phyloP scores from a whole-genome alignment of 2,329 filamentous ascomycete genomes.

The Diaporthe ilicicola region DNA sequence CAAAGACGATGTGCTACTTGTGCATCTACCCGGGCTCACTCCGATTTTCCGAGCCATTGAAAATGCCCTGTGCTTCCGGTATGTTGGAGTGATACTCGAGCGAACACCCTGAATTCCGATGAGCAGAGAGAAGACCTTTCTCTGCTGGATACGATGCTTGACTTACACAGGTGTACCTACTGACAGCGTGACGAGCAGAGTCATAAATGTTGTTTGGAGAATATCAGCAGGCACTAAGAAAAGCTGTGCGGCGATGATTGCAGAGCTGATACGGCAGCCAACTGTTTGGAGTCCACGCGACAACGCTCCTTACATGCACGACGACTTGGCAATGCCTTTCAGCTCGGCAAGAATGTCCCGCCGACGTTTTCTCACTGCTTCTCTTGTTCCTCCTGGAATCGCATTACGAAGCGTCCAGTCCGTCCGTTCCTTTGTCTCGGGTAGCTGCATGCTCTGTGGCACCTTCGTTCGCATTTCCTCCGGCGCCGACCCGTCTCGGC shows the following conservation, averaged over 20 bases:
- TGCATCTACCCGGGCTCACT: neutral
- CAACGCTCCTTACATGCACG: neutral
- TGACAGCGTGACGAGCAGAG: neutral
- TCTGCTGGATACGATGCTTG: neutral
- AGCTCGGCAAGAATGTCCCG: neutral
- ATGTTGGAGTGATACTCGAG: neutral
- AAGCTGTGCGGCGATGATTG: neutral
- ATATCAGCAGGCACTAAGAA: neutral
- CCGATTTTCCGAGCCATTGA: neutral
- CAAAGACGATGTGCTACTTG: neutral
- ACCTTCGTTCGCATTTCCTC: slow-evolving; percentile 21
- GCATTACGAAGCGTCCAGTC: slow-evolving; percentile 10
- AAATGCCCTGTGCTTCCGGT: neutral
- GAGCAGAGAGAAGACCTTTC: neutral
- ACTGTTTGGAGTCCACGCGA: neutral
- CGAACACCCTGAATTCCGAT: neutral
- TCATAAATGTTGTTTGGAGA: neutral
- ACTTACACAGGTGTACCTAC: too few species aligned
- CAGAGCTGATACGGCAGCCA: too few species aligned
- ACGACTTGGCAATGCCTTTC: too few species aligned
- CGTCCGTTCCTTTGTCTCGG: slow-evolving; percentile 12
- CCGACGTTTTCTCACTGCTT: neutral
- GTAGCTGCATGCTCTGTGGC: slow-evolving; percentile 18
- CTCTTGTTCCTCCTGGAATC: neutral
- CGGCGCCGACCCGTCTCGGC: neutral